These are phyloP conservation scores for Phytophthora pluvialis DNA, from an alignment of 352 stramenopile species.

Conservation along the genomic window DNA sequence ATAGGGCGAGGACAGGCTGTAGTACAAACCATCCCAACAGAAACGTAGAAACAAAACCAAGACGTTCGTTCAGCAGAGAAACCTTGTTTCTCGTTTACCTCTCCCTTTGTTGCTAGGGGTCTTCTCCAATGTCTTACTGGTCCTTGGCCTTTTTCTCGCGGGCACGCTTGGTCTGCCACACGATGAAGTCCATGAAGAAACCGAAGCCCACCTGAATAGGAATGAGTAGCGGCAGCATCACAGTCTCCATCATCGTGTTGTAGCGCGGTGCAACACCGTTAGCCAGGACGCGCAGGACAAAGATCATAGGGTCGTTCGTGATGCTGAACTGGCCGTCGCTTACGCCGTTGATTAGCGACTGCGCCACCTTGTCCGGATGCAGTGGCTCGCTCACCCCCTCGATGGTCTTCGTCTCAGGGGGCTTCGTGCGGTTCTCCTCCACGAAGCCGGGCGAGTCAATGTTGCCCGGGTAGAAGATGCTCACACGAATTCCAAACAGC, in stretches of 20 bases:
- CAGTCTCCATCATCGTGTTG: slow-evolving; percentile 77
- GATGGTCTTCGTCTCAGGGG: slow-evolving; percentile 74
- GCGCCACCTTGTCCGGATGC: slow-evolving; percentile 66
- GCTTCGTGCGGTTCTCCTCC: slow-evolving; percentile 82
- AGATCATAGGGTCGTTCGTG: slow-evolving; percentile 83
- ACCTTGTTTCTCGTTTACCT: slow-evolving; percentile 4
- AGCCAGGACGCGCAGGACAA: slow-evolving; percentile 69
- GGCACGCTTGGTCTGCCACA: slow-evolving; percentile 59
- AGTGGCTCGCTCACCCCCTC: slow-evolving; percentile 61
- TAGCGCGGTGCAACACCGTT: slow-evolving; percentile 77
- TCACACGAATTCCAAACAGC: slow-evolving; percentile 73
- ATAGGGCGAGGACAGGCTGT: slow-evolving; percentile 3
- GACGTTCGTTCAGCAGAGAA: slow-evolving; percentile 5
- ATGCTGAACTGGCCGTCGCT: slow-evolving; percentile 77
- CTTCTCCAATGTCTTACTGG: slow-evolving; percentile 36
- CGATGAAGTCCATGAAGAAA: slow-evolving; percentile 84
- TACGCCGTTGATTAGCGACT: slow-evolving; percentile 71
- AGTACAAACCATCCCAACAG: neutral
- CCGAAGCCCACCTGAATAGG: slow-evolving; percentile 78
- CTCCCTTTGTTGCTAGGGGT: neutral
- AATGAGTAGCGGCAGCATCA: slow-evolving; percentile 67
- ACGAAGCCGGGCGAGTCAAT: slow-evolving; percentile 83
- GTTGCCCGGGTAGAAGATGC: slow-evolving; percentile 84
- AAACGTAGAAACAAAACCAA: slow-evolving; percentile 19
- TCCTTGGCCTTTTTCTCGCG: slow-evolving; percentile 68